Conservation (phyloP, 371 early-diverging fungal species). For the Mortierella sp. region DNA sequence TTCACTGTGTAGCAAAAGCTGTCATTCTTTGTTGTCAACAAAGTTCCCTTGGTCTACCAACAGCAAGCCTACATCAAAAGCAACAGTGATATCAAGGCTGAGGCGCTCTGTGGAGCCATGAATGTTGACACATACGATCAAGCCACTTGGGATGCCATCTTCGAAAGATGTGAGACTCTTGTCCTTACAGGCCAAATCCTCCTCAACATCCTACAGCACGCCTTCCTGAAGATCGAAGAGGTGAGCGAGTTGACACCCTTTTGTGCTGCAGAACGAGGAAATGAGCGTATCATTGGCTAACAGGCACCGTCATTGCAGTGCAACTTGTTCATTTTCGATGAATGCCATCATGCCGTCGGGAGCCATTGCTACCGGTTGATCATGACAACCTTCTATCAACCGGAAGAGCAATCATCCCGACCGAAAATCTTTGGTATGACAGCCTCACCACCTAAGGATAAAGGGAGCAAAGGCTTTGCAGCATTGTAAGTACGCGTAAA, state of each 20-base stretch:
- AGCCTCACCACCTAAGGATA: constrained; percentile 76
- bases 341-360: constrained; percentile 25
- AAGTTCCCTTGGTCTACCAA: constrained; percentile 87
- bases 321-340: constrained; percentile 27
- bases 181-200: constrained; percentile 92
- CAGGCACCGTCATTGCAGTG: constrained; percentile 9
- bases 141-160: constrained; percentile 65
- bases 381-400: constrained; percentile 20
- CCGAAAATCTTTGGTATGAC: constrained; percentile 95
- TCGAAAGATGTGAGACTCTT: constrained; percentile 71
- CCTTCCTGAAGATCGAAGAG: constrained; percentile 68
- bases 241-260: constrained; percentile 43
- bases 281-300: background rate
- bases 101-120: constrained; percentile 77
- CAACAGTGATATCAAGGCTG: constrained; percentile 71
- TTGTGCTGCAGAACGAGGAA: no score
- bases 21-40: constrained; percentile 84
- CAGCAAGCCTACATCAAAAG: constrained; percentile 77
- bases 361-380: constrained; percentile 14
- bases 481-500: constrained; percentile 31
- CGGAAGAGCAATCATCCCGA: constrained; percentile 30
- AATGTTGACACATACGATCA: constrained; percentile 72
- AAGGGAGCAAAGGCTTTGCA: constrained; percentile 16
- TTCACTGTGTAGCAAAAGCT: constrained; percentile 25
- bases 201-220: constrained; percentile 75